These are phyloP conservation scores for Rickenella mellea DNA, from an alignment of 768 basidiomycete species.

Conservation along the genomic window DNA sequence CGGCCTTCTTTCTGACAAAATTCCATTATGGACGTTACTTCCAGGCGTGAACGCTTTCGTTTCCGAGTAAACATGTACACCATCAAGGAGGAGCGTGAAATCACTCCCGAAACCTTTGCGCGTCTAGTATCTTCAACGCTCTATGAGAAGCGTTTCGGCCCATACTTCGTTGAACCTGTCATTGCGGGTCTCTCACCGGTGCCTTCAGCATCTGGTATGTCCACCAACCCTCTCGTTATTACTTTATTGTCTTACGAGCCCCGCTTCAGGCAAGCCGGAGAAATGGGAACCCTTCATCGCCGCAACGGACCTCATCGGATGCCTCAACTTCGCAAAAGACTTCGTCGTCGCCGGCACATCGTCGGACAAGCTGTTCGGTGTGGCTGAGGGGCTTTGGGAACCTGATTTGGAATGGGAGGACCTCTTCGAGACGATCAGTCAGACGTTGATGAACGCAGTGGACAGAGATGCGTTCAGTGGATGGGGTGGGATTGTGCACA, in stretches of 20 bases:
- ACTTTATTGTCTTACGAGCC: too few relatives aligned
- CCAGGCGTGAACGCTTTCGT: conserved; percentile 81
- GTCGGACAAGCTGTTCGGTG: conserved; percentile 86
- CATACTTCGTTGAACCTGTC: conserved; percentile 95
- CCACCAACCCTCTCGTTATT: too few relatives aligned
- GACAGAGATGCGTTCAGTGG: conserved; percentile 96
- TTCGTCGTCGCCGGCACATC: conserved; percentile 96
- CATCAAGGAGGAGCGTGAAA: conserved; percentile 97
- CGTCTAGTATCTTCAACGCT: conserved; percentile 92
- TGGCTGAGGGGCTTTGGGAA: conserved; percentile 98
- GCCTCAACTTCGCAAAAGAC: conserved; percentile 90
- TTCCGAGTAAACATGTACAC: conserved; percentile 98
- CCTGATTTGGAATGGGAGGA: conserved; percentile 94
- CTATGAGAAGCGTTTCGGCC: conserved; percentile 92
- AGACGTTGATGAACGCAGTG: conserved; percentile 88
- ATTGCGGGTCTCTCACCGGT: conserved; percentile 82
- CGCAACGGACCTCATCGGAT: conserved; percentile 88
- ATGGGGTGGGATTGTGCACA: conserved; percentile 92
- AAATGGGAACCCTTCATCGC: conserved; percentile 87
- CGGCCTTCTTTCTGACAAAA: neutral
- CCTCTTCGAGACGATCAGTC: conserved; percentile 96
- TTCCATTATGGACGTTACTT: neutral
- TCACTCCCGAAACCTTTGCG: conserved; percentile 92
- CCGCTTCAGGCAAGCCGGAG: too few relatives aligned
- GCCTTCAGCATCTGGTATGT: conserved; percentile 19